Evolutionary conservation across 345 rosid genomes (phyloP), one percentile per base, ranked within the genome.

Genomic region (Cardamine resedifolia): DNA sequence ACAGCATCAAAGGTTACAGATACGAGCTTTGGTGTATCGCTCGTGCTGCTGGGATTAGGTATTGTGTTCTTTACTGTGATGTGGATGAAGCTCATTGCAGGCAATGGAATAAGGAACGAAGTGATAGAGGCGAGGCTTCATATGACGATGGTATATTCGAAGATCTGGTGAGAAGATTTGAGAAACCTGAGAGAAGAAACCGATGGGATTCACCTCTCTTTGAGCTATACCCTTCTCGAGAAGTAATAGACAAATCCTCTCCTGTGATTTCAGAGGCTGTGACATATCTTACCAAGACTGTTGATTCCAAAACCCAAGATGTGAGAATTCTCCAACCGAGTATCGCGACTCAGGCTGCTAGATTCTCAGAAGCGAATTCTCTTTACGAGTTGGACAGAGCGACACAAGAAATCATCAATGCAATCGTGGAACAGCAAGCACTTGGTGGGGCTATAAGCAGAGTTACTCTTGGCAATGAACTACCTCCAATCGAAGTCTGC

Each of bases 171-270:
- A 85, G 95, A 73, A 87, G 98, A 78, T 92, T 96, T 5, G 99
- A 96, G 90, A 88, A 77, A 53, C 98, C 97, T 0, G 98, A 92
- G 72, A 83, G 90, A 73, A 86, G 97, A 70, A 96, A 85, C 75
- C 83, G 98, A 0, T 96, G 99, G 99, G 99, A 95, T 79, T 91
- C 98, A 2, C 98, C 99, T 26, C 81, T 90, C 74, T 96, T 90
- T 52, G 96, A 92, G 77, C 66, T 95, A 48, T 81, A 73, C 81
- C 94, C 97, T 5, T 61, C 48, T 61, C 81, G 64, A 38, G 90
- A 87, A 20, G 88, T 79, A 19, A 83, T 88, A 23, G 24, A 81
- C 51, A 86, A 85, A 71, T 84, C 85, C 21, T 85, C 90, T 43
- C 74, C 83, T 67, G 86, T 88, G 68, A 83, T 92, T 26, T 10